Base-by-base conservation (phyloP, 805 yeast species). In the Candida sakaeoensis region DNA sequence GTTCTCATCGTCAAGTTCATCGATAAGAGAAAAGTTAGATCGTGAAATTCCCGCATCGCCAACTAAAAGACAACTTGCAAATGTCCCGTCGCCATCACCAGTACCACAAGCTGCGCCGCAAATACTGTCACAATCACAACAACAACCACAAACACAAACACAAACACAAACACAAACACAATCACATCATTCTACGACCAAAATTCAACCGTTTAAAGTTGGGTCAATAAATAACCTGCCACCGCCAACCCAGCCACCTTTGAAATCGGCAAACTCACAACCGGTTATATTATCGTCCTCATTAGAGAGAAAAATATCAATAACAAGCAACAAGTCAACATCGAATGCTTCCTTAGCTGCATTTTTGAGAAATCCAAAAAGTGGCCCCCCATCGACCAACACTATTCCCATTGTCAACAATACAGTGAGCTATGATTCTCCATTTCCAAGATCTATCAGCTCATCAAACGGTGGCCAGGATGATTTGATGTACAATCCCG, bases 201-300 rank as follows among this genome's bases (percentile, higher is more conserved):
- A 29, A 9, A 70, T 77, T 12, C 82, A 77, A 44, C 79, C 85
- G 3, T 81, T 82, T 60, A 79, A 75, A 45, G 75, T 78, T 2
- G 85, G 86, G 0, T 77, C 86, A 0, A 63, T 81, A 23, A 61
- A 77, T 13, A 58, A 53, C 31, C 63, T 72, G 1, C 69, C 72
- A 1, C 63, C 74, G 47, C 32, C 32, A 14, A 8, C 18, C 51
- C 69, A 52, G 44, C 34, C 34, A 10, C 17, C 32, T 7, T 28
- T 28, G 10, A 28, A 28, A 28, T n/a, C 26, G 7, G 5, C 18
- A 22, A 12, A 13, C 14, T 17, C 22, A 8, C 49, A 14, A 39
- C 47, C 3, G 45, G 50, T 4, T 45, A 48, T 27, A 10, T 43
- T 15, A 9, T 43, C 54, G 8, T 48, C 56, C 2, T 52, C 70